Conservation (phyloP, 2,329 filamentous ascomycete species). For the Gnomoniopsis smithogilvyi region DNA sequence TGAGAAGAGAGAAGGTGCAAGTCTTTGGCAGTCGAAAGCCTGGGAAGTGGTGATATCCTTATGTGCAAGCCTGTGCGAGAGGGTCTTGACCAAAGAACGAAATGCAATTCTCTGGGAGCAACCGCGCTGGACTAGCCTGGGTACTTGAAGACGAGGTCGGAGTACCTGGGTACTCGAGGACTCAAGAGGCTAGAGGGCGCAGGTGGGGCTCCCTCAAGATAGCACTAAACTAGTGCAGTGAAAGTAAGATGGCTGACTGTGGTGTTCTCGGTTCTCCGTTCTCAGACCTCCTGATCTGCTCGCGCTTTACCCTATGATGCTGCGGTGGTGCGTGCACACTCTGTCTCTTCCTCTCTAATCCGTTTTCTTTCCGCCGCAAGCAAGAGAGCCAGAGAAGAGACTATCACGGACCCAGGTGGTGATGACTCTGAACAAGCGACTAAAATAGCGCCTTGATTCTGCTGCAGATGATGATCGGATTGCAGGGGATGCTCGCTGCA, state of each 20-base stretch:
- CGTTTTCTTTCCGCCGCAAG: background rate
- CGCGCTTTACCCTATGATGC: background rate
- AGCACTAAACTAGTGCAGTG: constrained; percentile 19
- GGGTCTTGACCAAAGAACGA: background rate
- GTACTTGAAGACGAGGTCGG: background rate
- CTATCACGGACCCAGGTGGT: background rate
- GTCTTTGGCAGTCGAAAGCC: no score
- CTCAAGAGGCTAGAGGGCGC: constrained; percentile 15
- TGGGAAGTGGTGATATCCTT: no score
- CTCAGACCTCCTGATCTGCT: background rate
- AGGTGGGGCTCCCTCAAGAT: constrained; percentile 15
- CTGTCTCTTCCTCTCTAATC: background rate
- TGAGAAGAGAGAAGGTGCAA: no score
- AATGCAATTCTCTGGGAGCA: background rate
- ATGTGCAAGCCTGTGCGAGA: no score
- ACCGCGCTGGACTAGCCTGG: background rate
- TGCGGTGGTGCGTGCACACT: constrained; percentile 2
- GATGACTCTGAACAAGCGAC: constrained; percentile 1
- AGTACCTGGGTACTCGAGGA: constrained; percentile 10
- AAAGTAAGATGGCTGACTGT: constrained; percentile 13
- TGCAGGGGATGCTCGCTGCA: background rate
- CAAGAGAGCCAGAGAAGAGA: background rate
- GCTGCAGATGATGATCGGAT: background rate
- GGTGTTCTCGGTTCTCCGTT: background rate
- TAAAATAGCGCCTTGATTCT: background rate